These are phyloP conservation scores for Plasmopara viticola DNA, from an alignment of 352 stramenopile genomes.

Conservation along the genomic window DNA sequence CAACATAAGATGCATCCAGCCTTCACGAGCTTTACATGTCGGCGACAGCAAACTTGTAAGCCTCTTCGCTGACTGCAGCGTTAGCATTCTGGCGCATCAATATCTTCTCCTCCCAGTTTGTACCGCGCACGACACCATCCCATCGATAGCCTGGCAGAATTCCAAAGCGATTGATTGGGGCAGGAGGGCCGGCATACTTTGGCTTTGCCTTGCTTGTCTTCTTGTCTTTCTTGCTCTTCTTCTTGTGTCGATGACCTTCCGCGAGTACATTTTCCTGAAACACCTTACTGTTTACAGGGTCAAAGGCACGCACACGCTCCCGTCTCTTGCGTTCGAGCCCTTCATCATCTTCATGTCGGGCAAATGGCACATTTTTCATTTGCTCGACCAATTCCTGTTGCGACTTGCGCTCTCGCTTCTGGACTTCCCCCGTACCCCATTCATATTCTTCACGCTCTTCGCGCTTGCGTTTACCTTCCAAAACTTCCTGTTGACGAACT, in stretches of 20 bases:
- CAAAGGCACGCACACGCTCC: conserved; percentile 58
- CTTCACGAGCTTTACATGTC: conserved; percentile 58
- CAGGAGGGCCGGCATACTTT: conserved; percentile 64
- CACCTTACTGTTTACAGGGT: conserved; percentile 71
- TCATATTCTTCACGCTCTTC: conserved; percentile 78
- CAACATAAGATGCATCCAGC: background rate
- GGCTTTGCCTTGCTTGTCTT: conserved; percentile 34
- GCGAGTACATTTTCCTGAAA: conserved; percentile 56
- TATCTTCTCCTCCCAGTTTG: conserved; percentile 93
- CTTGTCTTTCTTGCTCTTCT: conserved; percentile 40
- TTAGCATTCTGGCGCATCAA: conserved; percentile 74
- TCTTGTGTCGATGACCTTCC: conserved; percentile 29
- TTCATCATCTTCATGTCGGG: conserved; percentile 58
- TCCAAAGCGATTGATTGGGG: conserved; percentile 78
- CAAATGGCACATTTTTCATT: conserved; percentile 64
- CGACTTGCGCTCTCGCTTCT: conserved; percentile 59
- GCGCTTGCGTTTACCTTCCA: conserved; percentile 71
- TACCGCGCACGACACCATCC: conserved; percentile 96
- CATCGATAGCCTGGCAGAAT: conserved; percentile 96
- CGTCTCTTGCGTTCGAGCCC: conserved; percentile 59
- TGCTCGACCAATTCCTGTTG: conserved; percentile 55
- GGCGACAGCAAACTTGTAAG: conserved; percentile 73
- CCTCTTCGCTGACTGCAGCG: conserved; percentile 54
- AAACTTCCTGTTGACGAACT: conserved; percentile 69
- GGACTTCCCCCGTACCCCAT: conserved; percentile 76